Base-by-base conservation (phyloP, 139 green algal species). In the Coccomyxa sp. region DNA sequence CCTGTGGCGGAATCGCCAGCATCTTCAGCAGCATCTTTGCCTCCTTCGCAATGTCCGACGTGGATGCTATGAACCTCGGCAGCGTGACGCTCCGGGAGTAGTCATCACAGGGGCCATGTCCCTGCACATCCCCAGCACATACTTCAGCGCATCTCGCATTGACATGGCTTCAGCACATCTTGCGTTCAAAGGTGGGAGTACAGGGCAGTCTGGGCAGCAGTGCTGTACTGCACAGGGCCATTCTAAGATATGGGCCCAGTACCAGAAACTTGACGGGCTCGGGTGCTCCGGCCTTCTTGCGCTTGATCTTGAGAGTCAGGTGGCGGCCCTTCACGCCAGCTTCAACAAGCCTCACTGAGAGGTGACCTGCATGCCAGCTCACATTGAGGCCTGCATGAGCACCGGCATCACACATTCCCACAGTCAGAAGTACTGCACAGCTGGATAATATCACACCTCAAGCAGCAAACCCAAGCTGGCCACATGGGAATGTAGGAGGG, bases 71-170 rank as follows among this genome's bases (percentile, higher is more conserved):
- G 55, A 76, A 81, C n/a, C 68, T 55, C 0, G 73, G 33, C 37
- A 93, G 55, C 2, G 77, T 91, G 18, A 84, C 71, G 38, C 78
- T 88, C n/a, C 76, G 37, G 72, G 36, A 85, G 0, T 95, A 55
- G 80, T 88, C 96, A 88, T 98, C 92, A 77, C 96, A 99, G 8
- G 75, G 39, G 16, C 95, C 95, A 78, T 95, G 91, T 3, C 95
- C 64, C n/a, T 34, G 64, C 64, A 36, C 64, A 22, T 22, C 50
- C 22, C 27, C 5, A 64, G 2, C 22, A 64, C 22, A 64, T 6
- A 64, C n/a, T n/a, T n/a, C n/a, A n/a, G n/a, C n/a, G n/a, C n/a
- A n/a, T n/a, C n/a, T n/a, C n/a, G n/a, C n/a, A n/a, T n/a, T n/a
- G n/a, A n/a, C n/a, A n/a, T n/a, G n/a, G n/a, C n/a, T n/a, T n/a